Base-by-base conservation (phyloP, 306 rosid species). In the Purshia tridentata region DNA sequence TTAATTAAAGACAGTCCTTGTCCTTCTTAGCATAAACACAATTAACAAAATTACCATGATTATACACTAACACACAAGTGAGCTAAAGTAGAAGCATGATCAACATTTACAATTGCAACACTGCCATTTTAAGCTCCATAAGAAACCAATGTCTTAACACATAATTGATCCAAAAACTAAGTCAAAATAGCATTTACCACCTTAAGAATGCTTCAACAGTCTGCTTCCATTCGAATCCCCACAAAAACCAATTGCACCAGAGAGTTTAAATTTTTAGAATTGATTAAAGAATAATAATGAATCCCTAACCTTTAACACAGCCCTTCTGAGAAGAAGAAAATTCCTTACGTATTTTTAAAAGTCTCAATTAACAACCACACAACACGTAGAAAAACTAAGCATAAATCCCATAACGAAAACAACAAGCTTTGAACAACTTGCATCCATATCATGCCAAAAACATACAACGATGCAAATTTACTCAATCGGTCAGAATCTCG, bases 1-100 rank as follows among this genome's bases (percentile, higher is more conserved):
- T 61, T 47, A 76, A 79, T 54, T 45, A 73, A 49, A 73, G 22
- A 67, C 75, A 7, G 46, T 58, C 74, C 71, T 60, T 48, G 65
- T 20, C 80, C 79, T 59, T 55, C 72, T 63, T 37, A 14, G 9
- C 1, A 39, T 20, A 11, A 19, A 66, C 13, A 6, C 10, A 51
- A 11, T 54, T 64, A 46, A 22, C 47, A 15, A 42, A n/a, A 65
- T 44, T 54, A 62, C 55, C 40, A 42, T 15, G 40, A 10, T 13
- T 6, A 19, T 51, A 48, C 6, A 61, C 48, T 29, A 77, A 53
- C 57, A 19, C 62, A 51, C 8, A 39, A 58, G 16, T 10, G 46
- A 16, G 45, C 75, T 22, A 42, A 2, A 45, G 42, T 7, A 60
- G 19, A 37, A 0, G 5, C 23, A 8, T 1, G 66, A 16, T 59